Evolutionary conservation across 2,329 filamentous ascomycete species (phyloP).

Genomic region (Pseudopyricularia cyperi): DNA sequence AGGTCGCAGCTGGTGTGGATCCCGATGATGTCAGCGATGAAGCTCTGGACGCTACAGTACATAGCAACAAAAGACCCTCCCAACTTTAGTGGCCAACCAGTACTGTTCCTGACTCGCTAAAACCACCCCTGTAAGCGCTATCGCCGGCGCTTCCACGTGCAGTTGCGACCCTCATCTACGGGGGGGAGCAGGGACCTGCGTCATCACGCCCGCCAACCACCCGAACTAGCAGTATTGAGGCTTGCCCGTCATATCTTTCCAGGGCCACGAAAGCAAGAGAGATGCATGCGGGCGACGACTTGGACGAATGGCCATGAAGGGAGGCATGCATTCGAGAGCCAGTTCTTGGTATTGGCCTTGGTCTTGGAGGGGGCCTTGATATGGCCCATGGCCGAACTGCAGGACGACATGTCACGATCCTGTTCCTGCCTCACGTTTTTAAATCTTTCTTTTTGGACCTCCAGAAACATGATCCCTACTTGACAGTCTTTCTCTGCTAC

Average conservation of each 20-base stretch:
- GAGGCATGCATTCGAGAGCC: background rate
- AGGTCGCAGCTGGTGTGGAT: background rate
- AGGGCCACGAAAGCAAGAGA: background rate
- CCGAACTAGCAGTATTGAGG: no score
- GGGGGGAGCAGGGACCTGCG: background rate
- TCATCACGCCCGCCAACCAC: background rate
- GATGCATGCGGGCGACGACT: background rate
- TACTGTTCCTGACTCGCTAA: background rate
- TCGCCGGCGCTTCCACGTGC: background rate
- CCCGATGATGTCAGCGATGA: background rate
- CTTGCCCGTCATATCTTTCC: background rate
- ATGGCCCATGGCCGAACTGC: background rate
- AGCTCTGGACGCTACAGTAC: no score
- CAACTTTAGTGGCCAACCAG: background rate
- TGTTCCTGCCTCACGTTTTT: slow-evolving; percentile 3
- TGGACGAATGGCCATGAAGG: background rate
- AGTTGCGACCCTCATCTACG: background rate
- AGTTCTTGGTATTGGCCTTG: no score
- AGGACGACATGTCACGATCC: background rate
- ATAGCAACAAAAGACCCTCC: no score
- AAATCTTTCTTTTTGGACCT: background rate
- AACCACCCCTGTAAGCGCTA: background rate
- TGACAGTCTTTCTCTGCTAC: no score
- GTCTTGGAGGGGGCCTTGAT: background rate
- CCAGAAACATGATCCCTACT: background rate